phyloP scores from a whole-genome alignment of 768 basidiomycete genomes.

The Phylloporus arenicola region DNA sequence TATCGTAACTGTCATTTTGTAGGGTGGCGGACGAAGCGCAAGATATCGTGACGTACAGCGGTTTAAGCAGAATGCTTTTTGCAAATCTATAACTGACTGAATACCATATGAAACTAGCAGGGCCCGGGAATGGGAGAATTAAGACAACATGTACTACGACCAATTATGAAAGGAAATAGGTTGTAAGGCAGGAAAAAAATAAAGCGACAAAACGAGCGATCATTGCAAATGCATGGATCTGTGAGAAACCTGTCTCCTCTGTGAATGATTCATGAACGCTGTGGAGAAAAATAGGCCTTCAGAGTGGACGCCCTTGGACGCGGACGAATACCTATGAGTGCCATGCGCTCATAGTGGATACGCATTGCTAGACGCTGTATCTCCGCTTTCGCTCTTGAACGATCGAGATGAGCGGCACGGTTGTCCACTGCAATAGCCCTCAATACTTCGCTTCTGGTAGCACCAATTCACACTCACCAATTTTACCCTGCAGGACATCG shows the following conservation, averaged over 20 bases:
- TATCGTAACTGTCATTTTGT: not conserved
- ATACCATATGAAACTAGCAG: conserved; percentile 18
- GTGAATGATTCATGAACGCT: conserved; percentile 6
- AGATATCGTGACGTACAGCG: not conserved
- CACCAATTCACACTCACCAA: conserved; percentile 41
- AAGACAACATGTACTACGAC: not conserved
- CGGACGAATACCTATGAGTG: conserved; percentile 21
- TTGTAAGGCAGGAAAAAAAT: not conserved
- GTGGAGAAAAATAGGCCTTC: conserved; percentile 28
- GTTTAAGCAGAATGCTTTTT: not conserved
- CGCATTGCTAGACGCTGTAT: conserved; percentile 62
- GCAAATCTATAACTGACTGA: conserved; percentile 18
- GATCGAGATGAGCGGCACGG: conserved; percentile 69
- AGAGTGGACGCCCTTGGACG: conserved; percentile 24
- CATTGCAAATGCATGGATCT: not conserved
- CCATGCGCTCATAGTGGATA: conserved; percentile 54
- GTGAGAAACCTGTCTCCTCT: not conserved
- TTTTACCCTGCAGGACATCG: conserved; percentile 52
- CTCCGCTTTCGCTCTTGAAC: conserved; percentile 66
- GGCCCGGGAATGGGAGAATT: not conserved
- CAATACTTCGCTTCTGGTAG: not conserved
- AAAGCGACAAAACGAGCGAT: not conserved
- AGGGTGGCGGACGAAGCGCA: not conserved
- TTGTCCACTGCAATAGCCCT: conserved; percentile 49
- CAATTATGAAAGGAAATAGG: not conserved